A percentile compares a stretch with the other conserved stretches of the same genome.
Evolutionary conservation across 441 rosid genomes (phyloP).

Genomic region (Euphorbia neoarborescens): DNA sequence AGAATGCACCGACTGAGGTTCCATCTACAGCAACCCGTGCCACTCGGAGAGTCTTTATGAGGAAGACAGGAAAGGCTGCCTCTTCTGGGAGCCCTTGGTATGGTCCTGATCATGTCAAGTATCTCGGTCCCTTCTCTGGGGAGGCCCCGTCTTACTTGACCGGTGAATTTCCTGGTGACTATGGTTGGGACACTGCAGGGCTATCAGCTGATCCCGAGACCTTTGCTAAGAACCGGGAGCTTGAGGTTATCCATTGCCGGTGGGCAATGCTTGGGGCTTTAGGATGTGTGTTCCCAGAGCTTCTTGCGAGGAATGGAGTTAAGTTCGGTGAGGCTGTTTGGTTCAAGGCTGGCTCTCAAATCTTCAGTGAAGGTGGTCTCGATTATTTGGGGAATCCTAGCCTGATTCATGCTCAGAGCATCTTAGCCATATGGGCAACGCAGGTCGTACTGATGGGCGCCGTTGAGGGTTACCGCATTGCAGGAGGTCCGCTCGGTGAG

Average conservation of each 20-base stretch:
- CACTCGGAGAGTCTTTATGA: slow-evolving; percentile 23
- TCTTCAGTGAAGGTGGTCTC: slow-evolving; percentile 34
- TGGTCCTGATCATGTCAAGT: slow-evolving; percentile 40
- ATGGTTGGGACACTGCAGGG: slow-evolving; percentile 44
- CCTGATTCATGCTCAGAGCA: slow-evolving; percentile 43
- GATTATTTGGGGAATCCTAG: slow-evolving; percentile 39
- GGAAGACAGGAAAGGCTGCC: slow-evolving; percentile 32
- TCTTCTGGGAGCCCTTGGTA: slow-evolving; percentile 48
- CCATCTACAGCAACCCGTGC: neutral
- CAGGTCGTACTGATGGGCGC: slow-evolving; percentile 44
- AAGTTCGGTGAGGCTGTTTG: slow-evolving; percentile 42
- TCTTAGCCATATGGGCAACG: slow-evolving; percentile 36
- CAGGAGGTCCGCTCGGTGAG: slow-evolving; percentile 42
- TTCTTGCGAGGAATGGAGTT: slow-evolving; percentile 37
- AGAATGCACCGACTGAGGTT: slow-evolving; percentile 14
- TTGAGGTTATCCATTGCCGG: slow-evolving; percentile 45
- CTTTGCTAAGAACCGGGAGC: slow-evolving; percentile 40
- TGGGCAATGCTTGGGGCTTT: slow-evolving; percentile 54
- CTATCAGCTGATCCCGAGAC: slow-evolving; percentile 46
- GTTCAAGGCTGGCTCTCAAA: slow-evolving; percentile 41
- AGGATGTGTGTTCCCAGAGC: slow-evolving; percentile 51
- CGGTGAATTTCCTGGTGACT: slow-evolving; percentile 44
- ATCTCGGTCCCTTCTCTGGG: slow-evolving; percentile 45
- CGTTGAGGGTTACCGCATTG: slow-evolving; percentile 38
- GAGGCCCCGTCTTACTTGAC: slow-evolving; percentile 46